Base-by-base conservation (phyloP, 164 flowering plant species). In the Magnolia changhungtana region DNA sequence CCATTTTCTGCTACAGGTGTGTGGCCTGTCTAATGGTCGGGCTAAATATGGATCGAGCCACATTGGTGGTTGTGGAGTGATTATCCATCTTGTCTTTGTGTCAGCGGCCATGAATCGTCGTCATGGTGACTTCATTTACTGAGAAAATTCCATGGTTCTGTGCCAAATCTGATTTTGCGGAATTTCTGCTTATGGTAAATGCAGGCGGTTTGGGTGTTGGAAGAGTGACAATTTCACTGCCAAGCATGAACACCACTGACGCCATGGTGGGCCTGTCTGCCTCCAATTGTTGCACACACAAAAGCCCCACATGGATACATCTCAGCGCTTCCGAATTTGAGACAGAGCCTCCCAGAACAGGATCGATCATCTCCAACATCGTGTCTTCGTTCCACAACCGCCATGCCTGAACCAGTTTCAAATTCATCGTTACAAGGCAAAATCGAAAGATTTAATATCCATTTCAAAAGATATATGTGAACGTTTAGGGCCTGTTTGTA, bases 211-310 rank as follows among this genome's bases (percentile, higher is more conserved):
- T 74, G 50, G 69, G 76, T 18, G 29, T 27, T 3, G 74, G 75
- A 16, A 81, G 83, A 16, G 67, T 18, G 5, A 71, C 37, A 18
- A 76, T 64, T n/a, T 79, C 75, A 45, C 80, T 86, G 72, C 75
- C 51, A n/a, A 73, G 61, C 65, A 80, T 68, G 63, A 76, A 68
- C 24, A 76, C 45, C 7, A 75, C 50, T 2, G 55, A 10, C 4
- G 63, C 50, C 70, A 73, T 59, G 49, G 31, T 64, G 19, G 78
- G 74, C 49, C 78, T 71, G 20, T 76, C 78, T 2, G 27, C 21
- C 7, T 74, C 70, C 1, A 6, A 20, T 63, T 76, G 74, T 76
- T 76, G 78, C 21, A 76, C 78, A 49, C 78, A 76, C 11, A 76
- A 55, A 8, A 76, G 61, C 16, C 61, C 67, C 16, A 80, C 67